Base-by-base conservation (phyloP, 768 basidiomycete genomes). In the Suillus americanus region DNA sequence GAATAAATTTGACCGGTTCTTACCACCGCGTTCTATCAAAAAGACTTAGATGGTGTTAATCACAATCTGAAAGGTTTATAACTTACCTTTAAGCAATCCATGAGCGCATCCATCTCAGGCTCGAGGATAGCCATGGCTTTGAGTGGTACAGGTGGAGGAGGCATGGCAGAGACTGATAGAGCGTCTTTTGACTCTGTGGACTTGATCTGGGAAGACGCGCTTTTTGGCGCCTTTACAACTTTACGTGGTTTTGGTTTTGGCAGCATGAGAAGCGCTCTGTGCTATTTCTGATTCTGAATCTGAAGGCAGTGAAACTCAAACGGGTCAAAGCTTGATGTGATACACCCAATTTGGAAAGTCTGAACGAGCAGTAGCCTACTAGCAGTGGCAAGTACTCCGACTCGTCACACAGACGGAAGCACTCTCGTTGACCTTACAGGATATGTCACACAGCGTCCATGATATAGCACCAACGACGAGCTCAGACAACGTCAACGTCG, bases 1-100 rank as follows among this genome's bases (percentile, higher is more conserved):
- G 80, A 78, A 68, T 90, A 89, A 18, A 93, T 80, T 70, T 92
- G 86, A 6, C 85, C 90, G 2, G 89, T 88, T 73, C 86, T 90
- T 5, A 91, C 77, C 7, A 86, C 82, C n/a, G 86, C 85, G 68
- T 85, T 86, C 89, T 82, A 62, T 23, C 64, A 43, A 38, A 51
- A 35, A 50, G 38, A 25, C 37, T 28, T 71, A 68, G 56, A 37
- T 50, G 20, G 16, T 20, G 23, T 50, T 3, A 25, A 35, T 14
- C 9, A 51, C 55, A 10, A 43, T 18, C 41, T 8, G 25, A 13
- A 56, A 43, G 25, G 33, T 10, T 66, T 75, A 66, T 65, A 3
- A 53, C 28, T 18, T 28, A 86, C 91, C 80, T 86, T 86, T 30
- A 93, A 78, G 72, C 83, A 88, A 12, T 74, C 72, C 5, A 80